Evolutionary conservation across 768 basidiomycete genomes (phyloP), one percentile per base, ranked within the genome.

Genomic region (Clavulina sp.): DNA sequence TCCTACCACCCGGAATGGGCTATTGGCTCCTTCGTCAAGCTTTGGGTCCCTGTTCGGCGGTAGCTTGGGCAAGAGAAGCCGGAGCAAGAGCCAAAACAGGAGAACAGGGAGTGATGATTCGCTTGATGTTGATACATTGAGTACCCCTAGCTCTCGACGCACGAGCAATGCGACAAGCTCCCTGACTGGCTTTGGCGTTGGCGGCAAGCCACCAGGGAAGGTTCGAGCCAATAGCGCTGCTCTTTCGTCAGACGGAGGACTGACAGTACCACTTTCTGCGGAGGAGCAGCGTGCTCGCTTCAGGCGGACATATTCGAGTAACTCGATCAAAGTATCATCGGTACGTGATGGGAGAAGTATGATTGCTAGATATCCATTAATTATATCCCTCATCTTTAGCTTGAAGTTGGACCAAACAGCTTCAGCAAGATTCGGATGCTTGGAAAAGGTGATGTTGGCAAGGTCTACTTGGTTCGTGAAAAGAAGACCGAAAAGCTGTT

Each of bases 391-490:
- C 13, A 9, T 24, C 50, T 51, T 24, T 59, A 91, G 83, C 87
- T 93, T 53, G 92, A 97, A 69, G 93, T 99, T 24, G 76, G 81
- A 23, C 93, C 95, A 52, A 79, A 79, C 46, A 91, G 87, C 65
- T 99, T 99, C 68, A 75, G 83, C 62, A 99, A 99, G 71, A 72
- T 97, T 68, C 95, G 92, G 69, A 75, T 99, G 74, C 74, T 97
- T n/a, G 95, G 95, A 44, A 89, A 95, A 65, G 95, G 95, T 43
- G 95, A 99, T 66, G 95, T 99, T 44, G 95, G 95, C 19, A 85
- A 93, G 64, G 95, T 99, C 38, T 99, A 96, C 69, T 76, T 99
- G 41, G 95, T 99, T 48, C 77, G 84, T 60, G 95, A 99, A 71
- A 97, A 99, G 78, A 97, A 97, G 74, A 80, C 80, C 47, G 77